Conservation (phyloP, 2,329 filamentous ascomycete species). For the Venturia nashicola region DNA sequence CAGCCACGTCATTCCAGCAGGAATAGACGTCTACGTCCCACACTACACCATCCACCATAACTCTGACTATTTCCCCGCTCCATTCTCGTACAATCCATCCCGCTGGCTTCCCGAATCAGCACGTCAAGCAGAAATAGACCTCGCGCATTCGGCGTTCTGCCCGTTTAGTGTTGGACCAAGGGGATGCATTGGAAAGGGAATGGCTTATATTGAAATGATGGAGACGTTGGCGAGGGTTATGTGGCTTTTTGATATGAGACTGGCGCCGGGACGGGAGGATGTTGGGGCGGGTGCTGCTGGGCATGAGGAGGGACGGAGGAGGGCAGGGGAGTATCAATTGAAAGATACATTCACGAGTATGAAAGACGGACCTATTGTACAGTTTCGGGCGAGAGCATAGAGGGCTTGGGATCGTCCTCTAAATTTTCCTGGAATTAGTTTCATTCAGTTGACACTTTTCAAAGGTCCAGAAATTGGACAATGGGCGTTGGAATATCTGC, state of each 20-base stretch:
- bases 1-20: constrained; percentile 22
- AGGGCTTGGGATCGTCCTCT: neutral
- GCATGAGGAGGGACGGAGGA: constrained; percentile 43
- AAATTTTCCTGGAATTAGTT: neutral
- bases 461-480: no score
- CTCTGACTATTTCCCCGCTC: constrained; percentile 23
- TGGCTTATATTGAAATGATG: constrained; percentile 56
- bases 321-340: constrained; percentile 53
- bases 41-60: constrained; percentile 29
- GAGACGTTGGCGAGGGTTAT: constrained; percentile 49
- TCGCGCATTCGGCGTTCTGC: constrained; percentile 57
- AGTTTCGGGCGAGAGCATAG: constrained; percentile 25
- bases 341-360: constrained; percentile 61
- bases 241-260: constrained; percentile 46
- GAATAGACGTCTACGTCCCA: constrained; percentile 24
- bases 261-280: constrained; percentile 15
- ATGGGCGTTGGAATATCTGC: no score
- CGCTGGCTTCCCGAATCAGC: constrained; percentile 23
- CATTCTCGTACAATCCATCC: constrained; percentile 25
- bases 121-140: constrained; percentile 9
- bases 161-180: constrained; percentile 60
- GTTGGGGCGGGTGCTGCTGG: constrained; percentile 33
- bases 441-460: neutral
- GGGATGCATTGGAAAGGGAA: constrained; percentile 59
- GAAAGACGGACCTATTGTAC: constrained; percentile 59